phyloP scores from a whole-genome alignment of 306 rosid genomes.

The Gillenia trifoliata region DNA sequence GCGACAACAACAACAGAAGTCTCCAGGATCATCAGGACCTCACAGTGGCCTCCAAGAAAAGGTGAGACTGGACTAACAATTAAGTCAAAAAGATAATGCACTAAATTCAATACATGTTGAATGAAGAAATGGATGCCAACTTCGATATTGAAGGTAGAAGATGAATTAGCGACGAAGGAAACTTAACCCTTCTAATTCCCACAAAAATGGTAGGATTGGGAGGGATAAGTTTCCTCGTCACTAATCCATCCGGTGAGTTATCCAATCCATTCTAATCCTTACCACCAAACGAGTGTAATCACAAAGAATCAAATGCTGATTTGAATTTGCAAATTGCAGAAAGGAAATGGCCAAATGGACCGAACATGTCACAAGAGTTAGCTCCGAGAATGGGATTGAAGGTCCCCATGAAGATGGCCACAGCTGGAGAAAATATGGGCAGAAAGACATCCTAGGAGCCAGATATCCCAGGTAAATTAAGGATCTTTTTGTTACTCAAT shows the following conservation, averaged over 20 bases:
- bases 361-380: constrained; percentile 47
- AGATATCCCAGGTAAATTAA: constrained; percentile 63
- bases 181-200: neutral
- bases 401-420: constrained; percentile 66
- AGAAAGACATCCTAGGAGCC: constrained; percentile 77
- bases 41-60: constrained; percentile 59
- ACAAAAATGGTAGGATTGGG: neutral
- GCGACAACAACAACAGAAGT: constrained; percentile 42
- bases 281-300: neutral
- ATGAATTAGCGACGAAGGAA: neutral
- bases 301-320: neutral
- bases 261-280: neutral
- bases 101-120: neutral
- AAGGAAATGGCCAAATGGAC: constrained; percentile 65
- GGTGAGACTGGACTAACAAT: constrained; percentile 32
- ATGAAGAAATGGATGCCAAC: neutral
- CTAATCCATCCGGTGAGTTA: neutral
- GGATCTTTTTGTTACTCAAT: neutral
- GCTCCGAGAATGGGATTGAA: constrained; percentile 54
- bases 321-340: constrained; percentile 41
- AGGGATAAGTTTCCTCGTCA: neutral
- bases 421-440: constrained; percentile 92
- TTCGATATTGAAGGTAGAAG: neutral
- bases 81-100: neutral
- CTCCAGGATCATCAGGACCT: constrained; percentile 37